Evolutionary conservation across 352 stramenopile species (phyloP).

Genomic region (Pythium plurisporium): DNA sequence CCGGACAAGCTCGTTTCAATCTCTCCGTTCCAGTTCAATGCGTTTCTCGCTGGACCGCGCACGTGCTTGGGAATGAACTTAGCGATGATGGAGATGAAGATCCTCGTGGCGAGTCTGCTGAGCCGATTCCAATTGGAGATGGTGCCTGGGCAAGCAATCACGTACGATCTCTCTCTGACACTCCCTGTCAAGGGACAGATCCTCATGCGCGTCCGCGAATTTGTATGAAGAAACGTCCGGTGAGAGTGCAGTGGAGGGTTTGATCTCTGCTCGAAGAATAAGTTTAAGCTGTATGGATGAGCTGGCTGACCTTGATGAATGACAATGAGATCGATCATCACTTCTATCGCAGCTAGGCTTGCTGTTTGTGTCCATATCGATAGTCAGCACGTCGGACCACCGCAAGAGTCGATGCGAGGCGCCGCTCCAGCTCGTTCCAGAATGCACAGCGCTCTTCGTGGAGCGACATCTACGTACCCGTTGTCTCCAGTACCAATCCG

Average conservation of each 20-base stretch:
- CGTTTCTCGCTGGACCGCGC: slow-evolving; percentile 51
- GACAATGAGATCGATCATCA: too few species aligned
- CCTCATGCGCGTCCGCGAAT: not conserved
- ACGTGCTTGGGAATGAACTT: slow-evolving; percentile 60
- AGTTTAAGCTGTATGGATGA: too few species aligned
- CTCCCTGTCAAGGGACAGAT: slow-evolving; percentile 18
- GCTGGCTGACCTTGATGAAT: too few species aligned
- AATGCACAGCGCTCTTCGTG: slow-evolving; percentile 12
- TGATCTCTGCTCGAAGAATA: too few species aligned
- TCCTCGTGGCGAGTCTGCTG: slow-evolving; percentile 34
- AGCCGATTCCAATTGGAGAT: slow-evolving; percentile 31
- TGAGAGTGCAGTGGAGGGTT: too few species aligned
- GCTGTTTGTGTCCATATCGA: too few species aligned
- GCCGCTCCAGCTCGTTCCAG: slow-evolving; percentile 7
- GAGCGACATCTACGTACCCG: slow-evolving; percentile 4
- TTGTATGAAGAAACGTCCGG: too few species aligned
- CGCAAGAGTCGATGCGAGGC: not conserved
- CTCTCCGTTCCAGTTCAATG: slow-evolving; percentile 42
- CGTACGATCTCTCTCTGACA: slow-evolving; percentile 23
- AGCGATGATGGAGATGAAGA: slow-evolving; percentile 51
- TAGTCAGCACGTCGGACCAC: too few species aligned
- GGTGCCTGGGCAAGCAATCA: slow-evolving; percentile 17
- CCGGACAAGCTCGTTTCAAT: slow-evolving; percentile 35
- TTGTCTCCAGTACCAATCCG: not conserved
- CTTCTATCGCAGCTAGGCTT: too few species aligned